Conservation (phyloP, 2,329 filamentous ascomycete genomes). For the Aureobasidium melanogenum region DNA sequence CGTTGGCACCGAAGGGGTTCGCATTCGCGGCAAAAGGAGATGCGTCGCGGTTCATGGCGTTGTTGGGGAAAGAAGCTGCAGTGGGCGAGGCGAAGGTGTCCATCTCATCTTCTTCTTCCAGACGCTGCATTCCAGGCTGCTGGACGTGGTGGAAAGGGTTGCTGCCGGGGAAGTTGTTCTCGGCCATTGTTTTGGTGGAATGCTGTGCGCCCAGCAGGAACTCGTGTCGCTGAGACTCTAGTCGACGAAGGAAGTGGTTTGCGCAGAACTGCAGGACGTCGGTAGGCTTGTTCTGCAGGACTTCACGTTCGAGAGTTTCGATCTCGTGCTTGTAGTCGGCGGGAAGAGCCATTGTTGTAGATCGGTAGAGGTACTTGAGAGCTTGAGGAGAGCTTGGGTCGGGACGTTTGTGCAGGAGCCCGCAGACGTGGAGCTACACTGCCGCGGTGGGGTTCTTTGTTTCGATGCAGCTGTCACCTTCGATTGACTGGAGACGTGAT, state of each 20-base stretch:
- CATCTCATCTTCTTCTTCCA: conserved; percentile 74
- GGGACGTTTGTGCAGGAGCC: conserved; percentile 9
- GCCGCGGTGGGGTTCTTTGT: conserved; percentile 4
- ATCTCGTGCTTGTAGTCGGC: conserved; percentile 53
- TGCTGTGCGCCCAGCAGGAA: conserved; percentile 43
- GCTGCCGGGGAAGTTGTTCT: conserved; percentile 65
- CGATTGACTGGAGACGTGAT: background rate
- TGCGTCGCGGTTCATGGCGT: conserved; percentile 36
- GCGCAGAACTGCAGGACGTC: conserved; percentile 64
- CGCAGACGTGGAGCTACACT: conserved; percentile 11
- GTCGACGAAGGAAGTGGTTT: conserved; percentile 57
- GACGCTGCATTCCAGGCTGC: conserved; percentile 45
- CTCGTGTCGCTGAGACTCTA: conserved; percentile 55
- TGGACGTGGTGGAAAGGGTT: conserved; percentile 60
- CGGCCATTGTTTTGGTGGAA: conserved; percentile 53
- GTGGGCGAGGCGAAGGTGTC: conserved; percentile 70
- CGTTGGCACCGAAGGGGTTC: conserved; percentile 25
- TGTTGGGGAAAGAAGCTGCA: conserved; percentile 35
- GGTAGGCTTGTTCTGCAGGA: conserved; percentile 48
- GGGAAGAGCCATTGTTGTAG: conserved; percentile 29
- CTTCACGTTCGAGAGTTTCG: conserved; percentile 53
- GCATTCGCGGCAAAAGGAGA: conserved; percentile 42
- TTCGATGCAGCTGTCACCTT: conserved; percentile 7
- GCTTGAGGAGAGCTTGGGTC: conserved; percentile 7
- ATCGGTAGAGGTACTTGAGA: conserved; percentile 3